phyloP scores from a whole-genome alignment of 2,329 filamentous ascomycete species.

The Talaromyces sp. region DNA sequence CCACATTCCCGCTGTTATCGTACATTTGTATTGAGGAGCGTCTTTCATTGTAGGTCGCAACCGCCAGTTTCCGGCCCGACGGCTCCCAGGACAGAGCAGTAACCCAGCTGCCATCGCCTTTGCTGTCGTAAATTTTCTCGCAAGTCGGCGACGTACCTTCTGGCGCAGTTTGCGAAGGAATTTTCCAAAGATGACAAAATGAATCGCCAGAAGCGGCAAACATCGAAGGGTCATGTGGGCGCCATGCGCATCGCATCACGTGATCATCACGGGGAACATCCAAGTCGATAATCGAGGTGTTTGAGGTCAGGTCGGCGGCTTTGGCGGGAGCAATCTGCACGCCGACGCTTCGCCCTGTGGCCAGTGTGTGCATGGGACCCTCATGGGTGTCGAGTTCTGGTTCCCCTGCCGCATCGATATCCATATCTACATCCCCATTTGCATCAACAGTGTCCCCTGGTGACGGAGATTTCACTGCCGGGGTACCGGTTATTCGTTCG shows the following conservation, averaged over 20 bases:
- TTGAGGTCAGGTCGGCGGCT: constrained; percentile 40
- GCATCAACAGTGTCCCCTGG: constrained; percentile 30
- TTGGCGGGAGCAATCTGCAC: constrained; percentile 46
- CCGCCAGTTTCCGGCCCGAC: constrained; percentile 39
- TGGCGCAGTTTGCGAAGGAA: constrained; percentile 13
- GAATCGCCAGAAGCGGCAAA: constrained; percentile 39
- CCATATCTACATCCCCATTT: constrained; percentile 41
- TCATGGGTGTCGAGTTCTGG: not conserved
- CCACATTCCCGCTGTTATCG: constrained; percentile 36
- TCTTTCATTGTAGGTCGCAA: constrained; percentile 41
- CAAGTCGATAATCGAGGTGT: constrained; percentile 39
- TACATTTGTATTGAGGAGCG: constrained; percentile 42
- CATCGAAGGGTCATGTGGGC: constrained; percentile 38
- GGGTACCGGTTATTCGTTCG: constrained; percentile 20
- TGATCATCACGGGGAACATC: constrained; percentile 31
- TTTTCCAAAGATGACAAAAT: constrained; percentile 43
- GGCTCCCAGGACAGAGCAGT: constrained; percentile 45
- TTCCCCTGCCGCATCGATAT: constrained; percentile 21
- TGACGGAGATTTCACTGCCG: constrained; percentile 17
- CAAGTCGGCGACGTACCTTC: constrained; percentile 18
- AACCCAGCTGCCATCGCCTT: constrained; percentile 30
- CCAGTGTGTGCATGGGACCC: constrained; percentile 32
- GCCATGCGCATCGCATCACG: constrained; percentile 41
- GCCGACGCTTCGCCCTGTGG: constrained; percentile 41
- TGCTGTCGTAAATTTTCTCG: constrained; percentile 32